Evolutionary conservation across 2,329 filamentous ascomycete species (phyloP).

Genomic region (Calonectria honghensis): DNA sequence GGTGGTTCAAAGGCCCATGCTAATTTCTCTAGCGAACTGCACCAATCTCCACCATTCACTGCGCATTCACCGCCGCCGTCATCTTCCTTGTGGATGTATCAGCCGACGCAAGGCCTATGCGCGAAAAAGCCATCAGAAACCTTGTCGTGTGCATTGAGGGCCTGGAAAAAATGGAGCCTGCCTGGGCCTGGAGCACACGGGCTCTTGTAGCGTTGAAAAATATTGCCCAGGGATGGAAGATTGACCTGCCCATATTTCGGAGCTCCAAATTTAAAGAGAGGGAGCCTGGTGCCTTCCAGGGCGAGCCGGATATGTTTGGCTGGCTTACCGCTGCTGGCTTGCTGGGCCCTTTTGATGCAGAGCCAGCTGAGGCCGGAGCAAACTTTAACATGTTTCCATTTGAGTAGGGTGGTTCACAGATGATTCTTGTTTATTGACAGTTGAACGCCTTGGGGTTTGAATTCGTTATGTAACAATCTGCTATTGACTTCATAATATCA

Average conservation of each 20-base stretch:
- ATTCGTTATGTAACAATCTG: too few relatives aligned
- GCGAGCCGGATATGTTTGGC: background rate
- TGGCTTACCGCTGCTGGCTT: background rate
- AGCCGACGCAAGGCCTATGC: background rate
- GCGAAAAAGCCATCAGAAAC: background rate
- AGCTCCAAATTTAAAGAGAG: background rate
- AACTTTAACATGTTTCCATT: background rate
- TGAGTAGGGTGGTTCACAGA: background rate
- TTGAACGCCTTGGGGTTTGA: too few relatives aligned
- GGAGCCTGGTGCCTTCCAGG: background rate
- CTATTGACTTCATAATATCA: background rate
- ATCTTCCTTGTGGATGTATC: background rate
- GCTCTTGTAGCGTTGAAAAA: background rate
- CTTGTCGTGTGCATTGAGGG: background rate
- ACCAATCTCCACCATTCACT: background rate
- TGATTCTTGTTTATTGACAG: too few relatives aligned
- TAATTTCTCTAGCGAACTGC: constrained; percentile 1
- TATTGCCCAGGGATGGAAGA: constrained; percentile 1
- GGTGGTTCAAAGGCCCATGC: background rate
- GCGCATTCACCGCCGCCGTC: background rate
- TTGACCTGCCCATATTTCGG: background rate
- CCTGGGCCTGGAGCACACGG: background rate
- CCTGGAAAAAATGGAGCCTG: background rate
- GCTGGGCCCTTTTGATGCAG: background rate
- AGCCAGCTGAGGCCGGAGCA: background rate